A percentile compares a stretch with the other conserved stretches of the same genome.
Evolutionary conservation across 371 early-diverging fungal species (phyloP).

Genomic region (Mucor saturninus): DNA sequence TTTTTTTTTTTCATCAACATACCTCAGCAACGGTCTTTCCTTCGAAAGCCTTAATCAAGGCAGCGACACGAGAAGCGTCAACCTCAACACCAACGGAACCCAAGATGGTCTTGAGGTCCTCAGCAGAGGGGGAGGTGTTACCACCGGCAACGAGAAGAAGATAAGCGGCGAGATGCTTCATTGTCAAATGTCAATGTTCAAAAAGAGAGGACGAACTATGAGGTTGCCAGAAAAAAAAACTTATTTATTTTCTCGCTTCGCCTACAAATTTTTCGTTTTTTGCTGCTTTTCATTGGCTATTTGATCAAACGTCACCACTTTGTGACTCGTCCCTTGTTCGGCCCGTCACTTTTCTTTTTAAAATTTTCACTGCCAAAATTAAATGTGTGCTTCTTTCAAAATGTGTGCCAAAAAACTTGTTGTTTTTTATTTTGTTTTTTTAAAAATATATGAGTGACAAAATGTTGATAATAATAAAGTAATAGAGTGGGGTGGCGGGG

Average conservation of each 20-base stretch:
- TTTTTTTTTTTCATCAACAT: conserved; percentile 11
- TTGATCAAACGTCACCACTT: conserved; percentile 6
- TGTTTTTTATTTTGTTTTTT: too few species aligned
- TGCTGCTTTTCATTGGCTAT: not conserved
- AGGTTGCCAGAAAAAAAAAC: conserved; percentile 25
- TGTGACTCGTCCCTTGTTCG: not conserved
- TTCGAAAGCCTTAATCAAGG: conserved; percentile 77
- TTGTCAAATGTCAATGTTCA: conserved; percentile 45
- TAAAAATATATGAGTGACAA: too few species aligned
- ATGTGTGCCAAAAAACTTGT: too few species aligned
- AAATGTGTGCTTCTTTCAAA: too few species aligned
- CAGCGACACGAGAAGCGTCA: conserved; percentile 74
- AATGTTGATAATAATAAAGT: too few species aligned
- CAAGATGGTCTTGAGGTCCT: conserved; percentile 81
- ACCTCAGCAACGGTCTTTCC: conserved; percentile 89
- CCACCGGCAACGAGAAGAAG: conserved; percentile 90
- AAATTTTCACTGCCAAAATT: not conserved
- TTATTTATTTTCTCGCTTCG: conserved; percentile 22
- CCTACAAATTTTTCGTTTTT: conserved; percentile 13
- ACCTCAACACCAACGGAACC: conserved; percentile 90
- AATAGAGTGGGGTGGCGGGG: too few species aligned
- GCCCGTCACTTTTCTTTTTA: not conserved
- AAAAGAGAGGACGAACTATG: conserved; percentile 35
- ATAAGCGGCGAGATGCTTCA: conserved; percentile 97
- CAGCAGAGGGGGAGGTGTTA: conserved; percentile 76